Conservation (phyloP, 805 yeast species). For the Soucietia sequanensis region DNA sequence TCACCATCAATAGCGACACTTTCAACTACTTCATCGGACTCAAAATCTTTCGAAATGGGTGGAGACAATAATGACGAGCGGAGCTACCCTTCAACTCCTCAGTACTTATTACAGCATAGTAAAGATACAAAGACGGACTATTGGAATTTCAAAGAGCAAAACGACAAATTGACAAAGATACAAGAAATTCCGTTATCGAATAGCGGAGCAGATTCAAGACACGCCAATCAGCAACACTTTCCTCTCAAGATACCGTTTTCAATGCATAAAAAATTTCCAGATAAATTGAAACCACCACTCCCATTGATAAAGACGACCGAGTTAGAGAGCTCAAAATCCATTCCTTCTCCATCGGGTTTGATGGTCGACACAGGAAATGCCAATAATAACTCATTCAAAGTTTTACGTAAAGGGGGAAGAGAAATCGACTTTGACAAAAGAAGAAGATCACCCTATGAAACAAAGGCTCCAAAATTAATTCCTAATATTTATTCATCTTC, state of each 20-base stretch:
- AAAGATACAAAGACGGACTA: conserved; percentile 49
- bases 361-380: neutral
- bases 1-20: conserved; percentile 34
- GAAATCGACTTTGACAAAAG: conserved; percentile 84
- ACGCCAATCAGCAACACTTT: conserved; percentile 8
- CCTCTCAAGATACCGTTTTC: conserved; percentile 14
- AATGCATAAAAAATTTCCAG: conserved; percentile 2
- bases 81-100: conserved; percentile 66
- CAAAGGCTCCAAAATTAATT: conserved; percentile 40
- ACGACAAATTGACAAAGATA: conserved; percentile 15
- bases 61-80: conserved; percentile 38
- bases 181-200: conserved; percentile 12
- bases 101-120: conserved; percentile 51
- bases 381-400: conserved; percentile 52
- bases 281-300: conserved; percentile 9
- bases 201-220: no score
- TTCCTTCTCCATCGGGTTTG: conserved; percentile 2
- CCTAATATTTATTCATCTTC: conserved; percentile 36
- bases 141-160: conserved; percentile 51
- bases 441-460: conserved; percentile 68
- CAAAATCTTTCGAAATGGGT: conserved; percentile 51
- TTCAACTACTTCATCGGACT: conserved; percentile 53
- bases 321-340: conserved; percentile 1
- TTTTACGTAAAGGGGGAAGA: conserved; percentile 60
- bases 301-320: conserved; percentile 15